Evolutionary conservation across 2,329 filamentous ascomycete species (phyloP), one percentile per base, ranked within the genome.

Genomic region (Aureobasidium sp.): DNA sequence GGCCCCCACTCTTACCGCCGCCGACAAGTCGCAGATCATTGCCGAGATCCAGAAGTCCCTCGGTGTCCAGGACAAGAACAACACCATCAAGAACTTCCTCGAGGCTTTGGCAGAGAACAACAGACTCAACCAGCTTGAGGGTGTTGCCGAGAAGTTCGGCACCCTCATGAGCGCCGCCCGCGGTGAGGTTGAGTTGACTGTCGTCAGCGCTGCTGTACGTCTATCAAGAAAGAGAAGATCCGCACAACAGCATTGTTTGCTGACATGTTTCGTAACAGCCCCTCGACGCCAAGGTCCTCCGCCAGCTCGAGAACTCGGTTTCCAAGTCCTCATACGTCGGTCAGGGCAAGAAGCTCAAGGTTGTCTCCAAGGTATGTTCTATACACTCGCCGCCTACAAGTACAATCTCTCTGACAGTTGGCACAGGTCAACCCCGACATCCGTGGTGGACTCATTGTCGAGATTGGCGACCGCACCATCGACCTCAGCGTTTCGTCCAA

Each of bases 381-480:
- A 15, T 56, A 3, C 62, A 39, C 22, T 48, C 36, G 34, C 2
- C 22, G 20, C 31, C 44, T 7, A 39, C n/a, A 34, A 49, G 14
- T 17, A 8, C 20, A 17, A 20, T 8, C 27, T 64, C 67, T 64
- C 70, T 64, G 39, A 45, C 36, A 62, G 31, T 29, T 55, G 36
- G 29, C 31, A 34, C 67, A 91, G 89, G 89, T 97, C 78, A 94
- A 96, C 85, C 84, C 93, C 65, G 93, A 97, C 64, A 93, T 99
- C 74, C 80, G 95, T 68, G 94, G 94, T 69, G 94, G 94, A 66
- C 87, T 99, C 69, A 80, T 99, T 68, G 93, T 99, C 74, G 93
- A 97, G 82, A 89, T 97, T 70, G 93, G 92, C 73, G 93, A 97
- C 84, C 89, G 93, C 75, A 97, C 93, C 77, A 96, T 99, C 75